Percentiles rank a stretch among this genome's conserved stretches.
phyloP scores from a whole-genome alignment of 192 early-diverging fungal genomes.

The Funneliformis mosseae region DNA sequence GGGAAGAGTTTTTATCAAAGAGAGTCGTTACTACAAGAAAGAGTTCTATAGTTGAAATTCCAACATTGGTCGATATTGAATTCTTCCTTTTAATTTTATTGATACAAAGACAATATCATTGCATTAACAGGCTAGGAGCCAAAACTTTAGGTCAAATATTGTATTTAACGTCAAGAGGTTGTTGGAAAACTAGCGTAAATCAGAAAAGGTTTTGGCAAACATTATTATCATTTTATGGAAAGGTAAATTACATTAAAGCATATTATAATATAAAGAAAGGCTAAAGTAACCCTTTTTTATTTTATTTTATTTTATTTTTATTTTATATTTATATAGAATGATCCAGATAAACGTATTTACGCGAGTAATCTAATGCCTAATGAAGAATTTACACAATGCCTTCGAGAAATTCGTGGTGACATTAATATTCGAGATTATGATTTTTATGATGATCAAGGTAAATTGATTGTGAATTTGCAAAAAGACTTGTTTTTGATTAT shows the following conservation, averaged over 20 bases:
- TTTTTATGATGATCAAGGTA: neutral
- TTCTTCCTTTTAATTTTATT: slow-evolving; percentile 15
- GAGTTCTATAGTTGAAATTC: neutral
- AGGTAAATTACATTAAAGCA: neutral
- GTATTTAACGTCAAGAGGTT: neutral
- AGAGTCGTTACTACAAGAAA: neutral
- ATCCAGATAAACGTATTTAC: slow-evolving; percentile 16
- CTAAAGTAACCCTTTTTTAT: neutral
- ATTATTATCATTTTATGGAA: slow-evolving; percentile 6
- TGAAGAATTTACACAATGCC: slow-evolving; percentile 12
- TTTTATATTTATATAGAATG: too few species aligned
- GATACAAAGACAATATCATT: slow-evolving; percentile 15
- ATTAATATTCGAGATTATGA: neutral
- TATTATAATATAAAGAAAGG: neutral
- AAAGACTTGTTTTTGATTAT: slow-evolving; percentile 8
- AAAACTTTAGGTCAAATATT: slow-evolving; percentile 10
- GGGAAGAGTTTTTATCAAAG: neutral
- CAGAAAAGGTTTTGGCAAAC: slow-evolving; percentile 15
- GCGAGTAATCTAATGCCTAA: slow-evolving; percentile 3
- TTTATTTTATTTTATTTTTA: neutral
- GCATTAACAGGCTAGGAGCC: neutral
- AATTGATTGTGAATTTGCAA: neutral
- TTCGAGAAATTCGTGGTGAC: slow-evolving; percentile 12
- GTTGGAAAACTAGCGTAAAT: neutral
- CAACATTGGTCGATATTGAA: slow-evolving; percentile 25